Evolutionary conservation across 1,284 basidiomycete genomes (phyloP).

Genomic region (Microbotryomycetes sp.): DNA sequence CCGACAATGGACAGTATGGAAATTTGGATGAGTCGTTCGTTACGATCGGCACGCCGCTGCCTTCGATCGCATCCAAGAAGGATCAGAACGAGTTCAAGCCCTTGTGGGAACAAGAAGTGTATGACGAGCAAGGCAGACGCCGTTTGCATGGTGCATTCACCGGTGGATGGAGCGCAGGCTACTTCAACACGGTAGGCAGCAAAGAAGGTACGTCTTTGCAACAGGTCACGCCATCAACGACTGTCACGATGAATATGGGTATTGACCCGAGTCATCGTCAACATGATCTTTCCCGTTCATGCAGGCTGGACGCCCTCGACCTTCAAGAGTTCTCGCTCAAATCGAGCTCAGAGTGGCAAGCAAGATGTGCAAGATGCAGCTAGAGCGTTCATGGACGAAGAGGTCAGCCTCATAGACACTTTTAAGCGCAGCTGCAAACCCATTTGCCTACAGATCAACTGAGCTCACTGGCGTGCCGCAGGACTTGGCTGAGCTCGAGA

Average conservation of each 20-base stretch:
- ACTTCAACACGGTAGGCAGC: slow-evolving; percentile 92
- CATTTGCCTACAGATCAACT: too few species aligned
- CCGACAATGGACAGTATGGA: slow-evolving; percentile 57
- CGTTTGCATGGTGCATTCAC: slow-evolving; percentile 96
- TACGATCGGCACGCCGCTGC: slow-evolving; percentile 45
- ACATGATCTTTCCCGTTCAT: background rate
- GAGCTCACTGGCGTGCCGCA: background rate
- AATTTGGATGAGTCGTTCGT: slow-evolving; percentile 74
- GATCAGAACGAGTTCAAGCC: slow-evolving; percentile 92
- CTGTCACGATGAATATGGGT: background rate
- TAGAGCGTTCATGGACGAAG: slow-evolving; percentile 84
- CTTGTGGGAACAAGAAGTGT: slow-evolving; percentile 86
- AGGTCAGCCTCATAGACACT: slow-evolving; percentile 47
- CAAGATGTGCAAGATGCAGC: slow-evolving; percentile 60
- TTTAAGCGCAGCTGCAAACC: background rate
- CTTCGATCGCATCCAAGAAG: slow-evolving; percentile 82
- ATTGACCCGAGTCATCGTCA: too few species aligned
- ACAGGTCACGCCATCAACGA: too few species aligned
- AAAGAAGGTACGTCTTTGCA: slow-evolving; percentile 69
- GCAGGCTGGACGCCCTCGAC: slow-evolving; percentile 88
- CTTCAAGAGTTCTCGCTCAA: slow-evolving; percentile 71
- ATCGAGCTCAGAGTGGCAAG: slow-evolving; percentile 57
- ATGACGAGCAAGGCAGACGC: slow-evolving; percentile 81
- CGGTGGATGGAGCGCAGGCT: slow-evolving; percentile 86
- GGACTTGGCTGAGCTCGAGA: slow-evolving; percentile 36